These are phyloP conservation scores for Psophocarpus tetragonolobus DNA, from an alignment of 306 rosid genomes.

Conservation along the genomic window DNA sequence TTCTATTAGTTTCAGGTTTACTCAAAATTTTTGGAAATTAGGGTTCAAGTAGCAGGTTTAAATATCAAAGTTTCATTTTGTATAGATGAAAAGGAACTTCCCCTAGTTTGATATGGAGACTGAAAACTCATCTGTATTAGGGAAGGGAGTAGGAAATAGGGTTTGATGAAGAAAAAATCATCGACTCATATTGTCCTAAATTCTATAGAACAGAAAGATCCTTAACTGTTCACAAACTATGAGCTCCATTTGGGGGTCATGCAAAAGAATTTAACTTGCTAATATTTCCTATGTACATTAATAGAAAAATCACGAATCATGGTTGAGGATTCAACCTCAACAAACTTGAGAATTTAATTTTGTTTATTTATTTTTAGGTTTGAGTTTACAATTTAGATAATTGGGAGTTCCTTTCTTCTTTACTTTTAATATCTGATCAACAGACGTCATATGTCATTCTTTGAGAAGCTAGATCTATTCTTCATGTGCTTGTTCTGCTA, in stretches of 20 bases:
- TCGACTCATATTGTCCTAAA: background rate
- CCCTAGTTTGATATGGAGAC: conserved; percentile 17
- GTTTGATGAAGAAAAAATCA: background rate
- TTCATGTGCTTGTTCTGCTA: conserved; percentile 78
- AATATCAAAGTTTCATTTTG: conserved; percentile 6
- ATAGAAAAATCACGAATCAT: background rate
- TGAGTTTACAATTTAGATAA: conserved; percentile 13
- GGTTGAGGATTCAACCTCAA: background rate
- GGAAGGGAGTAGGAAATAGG: background rate
- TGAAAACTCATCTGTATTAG: background rate
- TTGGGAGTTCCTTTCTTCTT: background rate
- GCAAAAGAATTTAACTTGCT: conserved; percentile 4
- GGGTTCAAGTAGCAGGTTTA: conserved; percentile 67
- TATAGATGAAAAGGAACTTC: background rate
- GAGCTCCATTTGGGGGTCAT: background rate
- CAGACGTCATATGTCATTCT: conserved; percentile 77
- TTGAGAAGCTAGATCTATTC: conserved; percentile 82
- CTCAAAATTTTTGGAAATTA: conserved; percentile 75
- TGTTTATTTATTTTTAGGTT: background rate
- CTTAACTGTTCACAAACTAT: background rate
- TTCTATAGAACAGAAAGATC: background rate
- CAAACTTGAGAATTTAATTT: conserved; percentile 23
- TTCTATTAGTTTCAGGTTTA: conserved; percentile 67
- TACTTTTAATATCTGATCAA: conserved; percentile 24
- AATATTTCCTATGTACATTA: background rate